Base-by-base conservation (phyloP, 75 land plant species). In the Ceratopteris richardii region DNA sequence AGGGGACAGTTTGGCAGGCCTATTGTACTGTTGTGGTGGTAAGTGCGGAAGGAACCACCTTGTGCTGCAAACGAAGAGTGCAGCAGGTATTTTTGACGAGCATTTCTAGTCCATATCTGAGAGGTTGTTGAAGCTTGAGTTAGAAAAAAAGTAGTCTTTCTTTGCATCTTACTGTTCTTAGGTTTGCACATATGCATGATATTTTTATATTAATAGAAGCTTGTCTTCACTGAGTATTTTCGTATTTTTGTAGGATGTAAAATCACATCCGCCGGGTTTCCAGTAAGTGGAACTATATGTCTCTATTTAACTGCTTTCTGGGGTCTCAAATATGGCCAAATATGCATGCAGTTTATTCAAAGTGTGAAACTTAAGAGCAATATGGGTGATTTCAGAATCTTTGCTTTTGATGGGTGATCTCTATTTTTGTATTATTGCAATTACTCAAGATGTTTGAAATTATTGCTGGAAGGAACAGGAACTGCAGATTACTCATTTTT, bases 1-100 rank as follows among this genome's bases (percentile, higher is more conserved):
- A 62, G 31, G 55, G 70, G 63, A 67, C 70, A 67, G 25, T 53
- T 36, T 23, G 63, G 63, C 70, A 63, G 37, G 27, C 59, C 10
- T 48, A 30, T 33, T 57, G 43, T 39, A 37, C 51, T 40, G 40
- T 36, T 56, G 31, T 51, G 71, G 66, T 55, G 66, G 71, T 69
- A 69, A 69, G 71, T 69, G 71, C 66, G 65, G 66, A 46, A 47
- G 36, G 48, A 29, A 66, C 56, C 71, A 40, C 57, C 53, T 69
- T 41, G 22, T 69, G 71, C 71, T 69, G 71, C 71, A 46, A 62
- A 29, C 53, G 40, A 61, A 51, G 30, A 54, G 51, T 69, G 71
- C 71, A 62, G 71, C 71, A 69, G 71, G 71, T 69, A 62, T 33
- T 69, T n/a, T 52, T 33, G 50, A 60, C 70, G 60, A 62, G 54